Conservation (phyloP, 305 asterid genomes). For the Coffea humblotiana region DNA sequence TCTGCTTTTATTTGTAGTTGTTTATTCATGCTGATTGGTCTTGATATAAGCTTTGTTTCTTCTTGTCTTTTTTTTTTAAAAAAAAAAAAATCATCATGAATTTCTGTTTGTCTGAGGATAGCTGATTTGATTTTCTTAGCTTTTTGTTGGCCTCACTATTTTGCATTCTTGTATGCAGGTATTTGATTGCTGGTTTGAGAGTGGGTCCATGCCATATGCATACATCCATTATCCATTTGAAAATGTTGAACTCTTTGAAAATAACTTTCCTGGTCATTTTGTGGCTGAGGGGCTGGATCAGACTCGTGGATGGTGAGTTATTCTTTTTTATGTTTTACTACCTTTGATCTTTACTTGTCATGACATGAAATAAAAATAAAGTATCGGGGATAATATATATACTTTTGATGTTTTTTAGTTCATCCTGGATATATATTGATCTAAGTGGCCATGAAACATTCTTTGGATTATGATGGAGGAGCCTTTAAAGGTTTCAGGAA, state of each 20-base stretch:
- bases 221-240: slow-evolving; percentile 97
- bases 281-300: slow-evolving; percentile 99
- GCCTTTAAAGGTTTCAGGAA: not conserved
- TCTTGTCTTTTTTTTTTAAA: not conserved
- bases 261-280: slow-evolving; percentile 93
- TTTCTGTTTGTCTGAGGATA: too few species aligned
- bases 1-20: not conserved
- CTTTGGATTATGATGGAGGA: not conserved
- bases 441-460: not conserved
- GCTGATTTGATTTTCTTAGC: not conserved
- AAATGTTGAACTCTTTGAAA: slow-evolving; percentile 81
- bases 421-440: not conserved
- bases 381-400: not conserved
- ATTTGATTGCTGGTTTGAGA: slow-evolving; percentile 99
- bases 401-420: too few species aligned
- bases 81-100: too few species aligned
- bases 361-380: not conserved
- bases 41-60: not conserved
- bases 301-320: slow-evolving; percentile 83
- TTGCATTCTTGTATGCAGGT: slow-evolving; percentile 30
- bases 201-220: slow-evolving; percentile 99
- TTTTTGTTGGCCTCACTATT: not conserved
- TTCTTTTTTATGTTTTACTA: not conserved
- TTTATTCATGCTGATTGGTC: not conserved
- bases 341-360: not conserved